Percentiles rank a stretch among this genome's conserved stretches.
phyloP scores from a whole-genome alignment of 768 basidiomycete species.

The Pisolithus microcarpus region DNA sequence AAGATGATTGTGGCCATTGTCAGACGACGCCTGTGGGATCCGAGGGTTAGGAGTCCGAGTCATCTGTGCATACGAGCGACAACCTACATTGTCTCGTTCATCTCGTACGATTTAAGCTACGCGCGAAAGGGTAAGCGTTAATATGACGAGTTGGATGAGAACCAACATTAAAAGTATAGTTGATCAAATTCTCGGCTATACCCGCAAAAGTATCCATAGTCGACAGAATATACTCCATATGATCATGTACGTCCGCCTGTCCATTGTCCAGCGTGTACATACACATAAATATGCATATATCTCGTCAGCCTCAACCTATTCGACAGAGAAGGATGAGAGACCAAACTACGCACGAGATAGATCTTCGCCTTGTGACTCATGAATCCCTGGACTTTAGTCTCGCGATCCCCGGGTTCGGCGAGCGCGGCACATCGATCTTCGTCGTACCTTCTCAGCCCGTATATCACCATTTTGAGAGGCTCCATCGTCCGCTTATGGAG shows the following conservation, averaged over 20 bases:
- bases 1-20: constrained; percentile 67
- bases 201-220: constrained; percentile 69
- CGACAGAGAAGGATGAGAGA: not conserved
- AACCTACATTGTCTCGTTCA: constrained; percentile 65
- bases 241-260: constrained; percentile 69
- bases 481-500: constrained; percentile 68
- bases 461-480: constrained; percentile 63
- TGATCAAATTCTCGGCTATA: constrained; percentile 65
- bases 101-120: constrained; percentile 66
- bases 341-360: constrained; percentile 42
- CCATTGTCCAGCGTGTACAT: no score
- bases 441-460: constrained; percentile 64
- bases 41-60: not conserved
- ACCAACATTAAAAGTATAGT: constrained; percentile 64
- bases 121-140: not conserved
- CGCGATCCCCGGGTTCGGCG: constrained; percentile 28
- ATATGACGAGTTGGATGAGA: not conserved
- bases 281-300: not conserved
- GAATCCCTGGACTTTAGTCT: constrained; percentile 43
- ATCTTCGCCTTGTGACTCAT: constrained; percentile 66
- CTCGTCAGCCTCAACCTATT: not conserved
- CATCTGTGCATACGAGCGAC: not conserved
- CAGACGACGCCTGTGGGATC: constrained; percentile 44
- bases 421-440: constrained; percentile 59
- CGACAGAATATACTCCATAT: constrained; percentile 64